Evolutionary conservation across 2,329 filamentous ascomycete genomes (phyloP).

Genomic region (Bipolaris oryzae): DNA sequence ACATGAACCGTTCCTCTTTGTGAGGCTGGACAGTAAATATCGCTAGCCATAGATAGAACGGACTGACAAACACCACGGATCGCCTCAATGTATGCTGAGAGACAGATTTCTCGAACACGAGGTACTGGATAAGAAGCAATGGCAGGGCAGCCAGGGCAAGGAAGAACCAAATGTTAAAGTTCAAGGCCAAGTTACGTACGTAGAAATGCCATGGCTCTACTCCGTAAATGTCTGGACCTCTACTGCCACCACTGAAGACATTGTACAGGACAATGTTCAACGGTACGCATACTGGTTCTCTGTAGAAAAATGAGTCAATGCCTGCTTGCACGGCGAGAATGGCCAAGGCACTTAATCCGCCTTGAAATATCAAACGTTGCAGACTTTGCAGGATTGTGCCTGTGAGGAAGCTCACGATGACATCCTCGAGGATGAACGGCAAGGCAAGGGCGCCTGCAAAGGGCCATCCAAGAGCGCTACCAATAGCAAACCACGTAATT

Average conservation of each 20-base stretch:
- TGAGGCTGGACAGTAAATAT: conserved; percentile 94
- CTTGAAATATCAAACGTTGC: conserved; percentile 68
- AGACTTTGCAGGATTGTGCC: conserved; percentile 66
- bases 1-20: conserved; percentile 99
- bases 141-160: conserved; percentile 78
- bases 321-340: conserved; percentile 71
- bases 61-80: conserved; percentile 76
- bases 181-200: conserved; percentile 84
- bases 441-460: conserved; percentile 83
- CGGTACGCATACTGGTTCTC: conserved; percentile 74
- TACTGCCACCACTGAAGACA: conserved; percentile 77
- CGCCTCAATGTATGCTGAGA: conserved; percentile 74
- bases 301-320: conserved; percentile 86
- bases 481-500: conserved; percentile 89
- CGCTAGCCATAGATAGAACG: conserved; percentile 92
- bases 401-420: conserved; percentile 59
- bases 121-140: conserved; percentile 74
- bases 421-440: conserved; percentile 82
- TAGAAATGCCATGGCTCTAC: conserved; percentile 98
- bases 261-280: conserved; percentile 98
- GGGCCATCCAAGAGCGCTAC: conserved; percentile 89
- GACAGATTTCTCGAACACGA: conserved; percentile 65
- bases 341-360: conserved; percentile 67
- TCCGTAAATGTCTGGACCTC: conserved; percentile 89
- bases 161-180: conserved; percentile 95